These are phyloP conservation scores for Omphalotus olearius DNA, from an alignment of 1,284 basidiomycete genomes.

Conservation along the genomic window DNA sequence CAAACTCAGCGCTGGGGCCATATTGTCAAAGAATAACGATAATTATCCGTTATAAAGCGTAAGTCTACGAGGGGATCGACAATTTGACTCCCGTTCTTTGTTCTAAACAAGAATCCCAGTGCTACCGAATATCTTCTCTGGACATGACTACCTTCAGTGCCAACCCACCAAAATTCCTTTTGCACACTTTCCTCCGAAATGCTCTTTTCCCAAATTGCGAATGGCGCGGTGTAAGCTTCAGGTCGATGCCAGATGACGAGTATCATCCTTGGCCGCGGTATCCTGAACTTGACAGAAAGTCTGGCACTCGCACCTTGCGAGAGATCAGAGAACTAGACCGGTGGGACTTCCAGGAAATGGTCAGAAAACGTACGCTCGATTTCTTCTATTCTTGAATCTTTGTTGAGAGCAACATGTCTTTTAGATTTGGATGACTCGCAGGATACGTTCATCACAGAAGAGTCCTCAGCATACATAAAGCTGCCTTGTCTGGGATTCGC, in stretches of 20 bases:
- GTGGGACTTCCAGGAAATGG: slow-evolving; percentile 3
- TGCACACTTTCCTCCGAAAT: slow-evolving; percentile 8
- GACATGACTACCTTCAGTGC: background rate
- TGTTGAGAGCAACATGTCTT: background rate
- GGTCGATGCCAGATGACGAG: background rate
- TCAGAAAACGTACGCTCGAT: slow-evolving; percentile 3
- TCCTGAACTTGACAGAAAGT: no score
- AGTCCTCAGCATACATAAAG: background rate
- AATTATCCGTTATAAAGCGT: no score
- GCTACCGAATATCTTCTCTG: no score
- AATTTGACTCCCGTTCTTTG: no score
- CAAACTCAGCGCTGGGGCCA: no score
- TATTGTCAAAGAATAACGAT: no score
- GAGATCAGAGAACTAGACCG: background rate
- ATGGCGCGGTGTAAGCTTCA: background rate
- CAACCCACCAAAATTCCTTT: background rate
- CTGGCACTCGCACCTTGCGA: background rate
- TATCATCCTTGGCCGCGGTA: background rate
- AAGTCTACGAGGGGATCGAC: no score
- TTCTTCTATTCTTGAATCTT: background rate
- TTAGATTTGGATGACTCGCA: background rate
- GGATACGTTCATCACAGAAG: slow-evolving; percentile 1
- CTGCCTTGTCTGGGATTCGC: slow-evolving; percentile 1
- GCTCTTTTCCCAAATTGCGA: background rate
- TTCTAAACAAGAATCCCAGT: no score